phyloP scores from a whole-genome alignment of 2,329 filamentous ascomycete genomes.

The Boeremia lycopersici region DNA sequence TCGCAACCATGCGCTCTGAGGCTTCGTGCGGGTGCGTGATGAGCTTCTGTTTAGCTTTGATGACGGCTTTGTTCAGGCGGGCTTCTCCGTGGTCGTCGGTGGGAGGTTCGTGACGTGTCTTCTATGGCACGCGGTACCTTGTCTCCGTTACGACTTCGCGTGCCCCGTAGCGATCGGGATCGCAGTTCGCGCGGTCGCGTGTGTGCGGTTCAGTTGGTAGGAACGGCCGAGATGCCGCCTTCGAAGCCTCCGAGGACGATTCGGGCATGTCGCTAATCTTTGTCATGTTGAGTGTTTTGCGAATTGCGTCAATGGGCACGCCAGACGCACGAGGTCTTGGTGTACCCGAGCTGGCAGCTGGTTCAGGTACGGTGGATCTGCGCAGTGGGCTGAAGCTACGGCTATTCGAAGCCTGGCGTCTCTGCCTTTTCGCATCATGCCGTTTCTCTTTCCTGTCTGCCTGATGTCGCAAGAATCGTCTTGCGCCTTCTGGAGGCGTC shows the following conservation, averaged over 20 bases:
- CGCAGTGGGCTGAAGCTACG: background rate
- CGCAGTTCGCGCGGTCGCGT: background rate
- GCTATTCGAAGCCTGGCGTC: background rate
- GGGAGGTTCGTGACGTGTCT: slow-evolving; percentile 6
- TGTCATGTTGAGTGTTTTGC: slow-evolving; percentile 1
- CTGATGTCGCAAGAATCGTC: background rate
- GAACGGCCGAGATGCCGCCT: background rate
- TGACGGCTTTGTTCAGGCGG: background rate
- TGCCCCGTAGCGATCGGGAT: background rate
- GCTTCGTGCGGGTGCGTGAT: background rate
- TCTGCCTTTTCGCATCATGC: background rate
- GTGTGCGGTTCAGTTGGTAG: background rate
- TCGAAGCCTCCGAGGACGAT: background rate
- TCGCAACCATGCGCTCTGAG: background rate
- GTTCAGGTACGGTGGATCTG: background rate
- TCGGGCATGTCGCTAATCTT: background rate
- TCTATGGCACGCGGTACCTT: background rate
- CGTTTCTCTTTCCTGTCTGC: background rate
- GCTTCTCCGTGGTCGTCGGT: background rate
- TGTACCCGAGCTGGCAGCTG: too few species aligned
- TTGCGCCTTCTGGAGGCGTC: background rate
- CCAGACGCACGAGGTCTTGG: background rate
- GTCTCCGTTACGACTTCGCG: background rate
- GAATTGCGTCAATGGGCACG: background rate
- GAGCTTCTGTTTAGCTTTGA: background rate